These are phyloP conservation scores for Galium porrigens DNA, from an alignment of 305 asterid species.

Conservation along the genomic window DNA sequence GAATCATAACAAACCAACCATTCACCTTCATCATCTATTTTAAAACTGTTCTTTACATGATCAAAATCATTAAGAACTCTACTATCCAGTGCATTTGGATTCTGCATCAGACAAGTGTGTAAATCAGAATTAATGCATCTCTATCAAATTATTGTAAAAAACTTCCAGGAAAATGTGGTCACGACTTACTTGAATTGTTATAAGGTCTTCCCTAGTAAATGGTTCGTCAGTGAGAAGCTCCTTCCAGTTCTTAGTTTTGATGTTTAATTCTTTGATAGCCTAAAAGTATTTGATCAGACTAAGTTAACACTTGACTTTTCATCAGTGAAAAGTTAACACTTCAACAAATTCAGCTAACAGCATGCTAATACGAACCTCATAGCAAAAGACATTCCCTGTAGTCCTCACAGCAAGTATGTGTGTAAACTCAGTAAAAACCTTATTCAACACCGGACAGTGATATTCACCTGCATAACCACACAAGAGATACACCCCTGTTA, in stretches of 20 bases:
- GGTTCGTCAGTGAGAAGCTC: slow-evolving; percentile 98
- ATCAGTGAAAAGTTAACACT: too few species aligned
- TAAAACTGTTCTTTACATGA: slow-evolving; percentile 75
- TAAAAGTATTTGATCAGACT: slow-evolving; percentile 16
- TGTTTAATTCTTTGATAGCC: slow-evolving; percentile 90
- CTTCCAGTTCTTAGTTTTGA: slow-evolving; percentile 90
- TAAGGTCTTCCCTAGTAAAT: slow-evolving; percentile 60
- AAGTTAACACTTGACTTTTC: not conserved
- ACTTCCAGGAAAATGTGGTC: slow-evolving; percentile 6
- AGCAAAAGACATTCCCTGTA: slow-evolving; percentile 86
- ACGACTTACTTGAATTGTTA: slow-evolving; percentile 68
- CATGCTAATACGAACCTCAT: slow-evolving; percentile 42
- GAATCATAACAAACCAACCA: slow-evolving; percentile 4
- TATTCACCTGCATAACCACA: slow-evolving; percentile 51
- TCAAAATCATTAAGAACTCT: slow-evolving; percentile 74
- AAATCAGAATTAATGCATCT: slow-evolving; percentile 13
- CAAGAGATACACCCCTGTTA: slow-evolving; percentile 6
- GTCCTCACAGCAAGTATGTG: slow-evolving; percentile 86
- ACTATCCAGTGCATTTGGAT: slow-evolving; percentile 79
- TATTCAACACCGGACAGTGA: slow-evolving; percentile 81
- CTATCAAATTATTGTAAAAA: slow-evolving; percentile 9
- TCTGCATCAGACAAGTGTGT: slow-evolving; percentile 30
- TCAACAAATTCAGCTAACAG: too few species aligned
- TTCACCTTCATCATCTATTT: slow-evolving; percentile 84
- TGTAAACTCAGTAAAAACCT: slow-evolving; percentile 79